Evolutionary conservation across 805 yeast species (phyloP).

Genomic region (Phaffomyces thermotolerans): DNA sequence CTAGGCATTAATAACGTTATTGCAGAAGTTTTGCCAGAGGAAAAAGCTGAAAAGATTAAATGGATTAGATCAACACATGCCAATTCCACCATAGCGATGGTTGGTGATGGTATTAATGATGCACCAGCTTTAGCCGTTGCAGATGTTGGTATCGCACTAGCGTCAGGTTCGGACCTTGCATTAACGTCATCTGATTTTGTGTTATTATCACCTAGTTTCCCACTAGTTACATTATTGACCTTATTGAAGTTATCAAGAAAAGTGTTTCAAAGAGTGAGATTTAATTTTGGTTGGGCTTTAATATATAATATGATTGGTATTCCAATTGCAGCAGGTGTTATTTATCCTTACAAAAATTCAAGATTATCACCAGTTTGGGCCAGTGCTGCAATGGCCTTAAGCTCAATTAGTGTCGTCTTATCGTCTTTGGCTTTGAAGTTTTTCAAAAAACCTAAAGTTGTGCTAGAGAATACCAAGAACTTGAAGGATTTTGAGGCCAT

Average conservation of each 20-base stretch:
- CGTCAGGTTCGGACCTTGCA: slow-evolving; percentile 72
- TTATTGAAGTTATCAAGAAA: slow-evolving; percentile 44
- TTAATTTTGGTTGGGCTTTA: slow-evolving; percentile 55
- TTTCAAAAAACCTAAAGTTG: slow-evolving; percentile 32
- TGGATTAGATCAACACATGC: slow-evolving; percentile 42
- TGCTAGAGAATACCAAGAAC: slow-evolving; percentile 7
- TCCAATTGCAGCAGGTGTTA: slow-evolving; percentile 63
- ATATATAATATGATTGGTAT: slow-evolving; percentile 49
- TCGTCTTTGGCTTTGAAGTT: slow-evolving; percentile 47
- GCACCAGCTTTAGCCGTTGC: slow-evolving; percentile 74
- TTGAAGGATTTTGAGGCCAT: slow-evolving; percentile 9
- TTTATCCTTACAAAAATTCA: slow-evolving; percentile 48
- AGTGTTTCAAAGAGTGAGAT: slow-evolving; percentile 46
- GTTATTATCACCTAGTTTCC: slow-evolving; percentile 45
- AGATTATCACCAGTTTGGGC: slow-evolving; percentile 59
- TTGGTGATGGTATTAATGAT: slow-evolving; percentile 80
- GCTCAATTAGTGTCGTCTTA: slow-evolving; percentile 49
- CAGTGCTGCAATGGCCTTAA: slow-evolving; percentile 58
- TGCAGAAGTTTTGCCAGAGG: slow-evolving; percentile 69
- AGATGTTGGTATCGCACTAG: slow-evolving; percentile 71
- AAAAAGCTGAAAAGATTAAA: slow-evolving; percentile 54
- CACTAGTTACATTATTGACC: slow-evolving; percentile 45
- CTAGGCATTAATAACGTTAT: slow-evolving; percentile 56
- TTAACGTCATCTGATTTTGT: slow-evolving; percentile 70
- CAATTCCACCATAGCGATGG: slow-evolving; percentile 48